Base-by-base conservation (phyloP, 495 filamentous ascomycete species). In the Trichodelitschia bisporula region DNA sequence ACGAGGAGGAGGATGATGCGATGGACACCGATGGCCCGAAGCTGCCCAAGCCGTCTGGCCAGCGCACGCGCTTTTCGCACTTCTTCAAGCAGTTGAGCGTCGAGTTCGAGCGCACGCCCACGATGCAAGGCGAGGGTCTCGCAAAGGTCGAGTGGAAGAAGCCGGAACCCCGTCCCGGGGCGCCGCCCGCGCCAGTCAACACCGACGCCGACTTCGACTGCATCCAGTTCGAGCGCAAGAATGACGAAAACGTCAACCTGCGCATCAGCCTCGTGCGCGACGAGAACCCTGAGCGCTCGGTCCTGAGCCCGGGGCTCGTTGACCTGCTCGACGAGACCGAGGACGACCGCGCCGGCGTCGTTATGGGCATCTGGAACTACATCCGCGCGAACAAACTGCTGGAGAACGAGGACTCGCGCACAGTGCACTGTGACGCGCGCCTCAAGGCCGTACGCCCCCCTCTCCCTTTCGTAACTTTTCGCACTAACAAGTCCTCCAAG, bases 311-410 rank as follows among this genome's bases (percentile, higher is more conserved):
- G 31, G 62, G 69, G 36, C 53, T 99, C 5, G 76, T 80, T 17
- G 77, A 89, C 32, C 59, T 99, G 8, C 55, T 95, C 14, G 89
- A 95, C 41, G 71, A 75, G 29, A 61, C 70, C 30, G 79, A 89
- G 43, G 89, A 82, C 30, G 83, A 83, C 11, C 65, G 78, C 9
- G 69, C 77, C 20, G 79, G 78, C 19, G 73, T 79, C 18, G 67
- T 90, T 14, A 72, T 84, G 56, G 82, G 75, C 16, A 63, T 99
- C 17, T 95, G 80, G 79, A 79, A 95, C 46, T 99, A 99, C 46
- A 74, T 90, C 38, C 72, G 74, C 36, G 62, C 75, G 14, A 77
- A 76, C 61, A 70, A 69, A 8, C 53, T 99, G 11, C 76, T 84
- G 45, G 84, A 93, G 39, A 78, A 91, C 33, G 83, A 92, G 15